These are phyloP conservation scores for Serendipita vermifera DNA, from an alignment of 768 basidiomycete species.

Conservation along the genomic window DNA sequence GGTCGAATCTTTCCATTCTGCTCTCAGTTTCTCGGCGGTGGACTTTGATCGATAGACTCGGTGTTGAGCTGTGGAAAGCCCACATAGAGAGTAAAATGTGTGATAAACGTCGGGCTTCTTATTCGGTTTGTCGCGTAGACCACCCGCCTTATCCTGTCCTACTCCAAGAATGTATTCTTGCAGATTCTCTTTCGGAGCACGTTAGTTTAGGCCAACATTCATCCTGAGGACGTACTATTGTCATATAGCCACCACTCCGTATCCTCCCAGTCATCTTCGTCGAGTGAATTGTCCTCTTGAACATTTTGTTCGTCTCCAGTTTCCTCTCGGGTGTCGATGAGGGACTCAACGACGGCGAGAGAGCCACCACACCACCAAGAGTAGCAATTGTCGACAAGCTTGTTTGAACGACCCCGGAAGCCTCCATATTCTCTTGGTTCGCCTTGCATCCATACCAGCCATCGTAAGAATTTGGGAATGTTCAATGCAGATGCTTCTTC, in stretches of 20 bases:
- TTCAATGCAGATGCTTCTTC: conserved; percentile 37
- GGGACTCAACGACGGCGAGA: conserved; percentile 60
- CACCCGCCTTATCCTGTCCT: conserved; percentile 75
- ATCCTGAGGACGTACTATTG: conserved; percentile 10
- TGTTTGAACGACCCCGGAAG: conserved; percentile 88
- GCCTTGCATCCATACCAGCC: conserved; percentile 82
- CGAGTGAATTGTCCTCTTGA: conserved; percentile 13
- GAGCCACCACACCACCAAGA: conserved; percentile 98
- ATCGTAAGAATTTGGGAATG: conserved; percentile 48
- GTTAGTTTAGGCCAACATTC: too few relatives aligned
- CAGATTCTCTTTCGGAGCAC: conserved; percentile 47
- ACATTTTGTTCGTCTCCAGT: conserved; percentile 22
- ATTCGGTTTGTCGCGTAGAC: conserved; percentile 88
- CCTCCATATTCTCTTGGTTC: conserved; percentile 73
- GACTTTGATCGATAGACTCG: conserved; percentile 39
- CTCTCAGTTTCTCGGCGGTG: conserved; percentile 25
- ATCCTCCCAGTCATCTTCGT: conserved; percentile 52
- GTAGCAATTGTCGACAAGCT: conserved; percentile 98
- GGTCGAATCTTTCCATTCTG: conserved; percentile 27
- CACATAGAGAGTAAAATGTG: conserved; percentile 83
- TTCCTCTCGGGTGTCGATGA: conserved; percentile 18
- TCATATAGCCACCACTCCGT: conserved; percentile 38
- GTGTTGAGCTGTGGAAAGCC: conserved; percentile 82
- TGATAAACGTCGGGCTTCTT: conserved; percentile 94
- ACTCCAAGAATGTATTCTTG: conserved; percentile 81